These are phyloP conservation scores for Crithidia mellificae DNA, from an alignment of 208 protist genomes.

Conservation along the genomic window DNA sequence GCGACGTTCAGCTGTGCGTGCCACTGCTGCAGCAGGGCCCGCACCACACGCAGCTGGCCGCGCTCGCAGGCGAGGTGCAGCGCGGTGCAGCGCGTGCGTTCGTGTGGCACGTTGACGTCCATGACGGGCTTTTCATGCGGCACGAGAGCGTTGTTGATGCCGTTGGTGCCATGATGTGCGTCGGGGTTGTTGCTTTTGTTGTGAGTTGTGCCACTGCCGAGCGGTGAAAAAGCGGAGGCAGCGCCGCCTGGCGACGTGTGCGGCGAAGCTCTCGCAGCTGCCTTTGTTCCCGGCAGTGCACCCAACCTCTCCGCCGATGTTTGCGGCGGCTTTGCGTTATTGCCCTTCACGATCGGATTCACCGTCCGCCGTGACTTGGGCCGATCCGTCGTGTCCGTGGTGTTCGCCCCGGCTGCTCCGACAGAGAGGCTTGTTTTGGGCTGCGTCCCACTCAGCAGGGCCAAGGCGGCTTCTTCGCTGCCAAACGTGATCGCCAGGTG, in stretches of 20 bases:
- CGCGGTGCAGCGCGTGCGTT: conserved; percentile 63
- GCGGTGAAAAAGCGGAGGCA: neutral
- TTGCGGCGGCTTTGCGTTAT: neutral
- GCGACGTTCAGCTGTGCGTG: conserved; percentile 62
- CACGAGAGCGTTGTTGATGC: neutral
- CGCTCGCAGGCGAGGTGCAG: conserved; percentile 83
- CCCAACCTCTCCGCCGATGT: neutral
- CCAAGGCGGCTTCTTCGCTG: conserved; percentile 58
- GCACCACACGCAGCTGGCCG: conserved; percentile 55
- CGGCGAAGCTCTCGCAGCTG: neutral
- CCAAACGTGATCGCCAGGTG: conserved; percentile 71
- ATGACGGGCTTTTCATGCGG: conserved; percentile 37
- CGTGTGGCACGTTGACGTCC: conserved; percentile 72
- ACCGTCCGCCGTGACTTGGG: neutral
- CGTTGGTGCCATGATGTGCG: neutral
- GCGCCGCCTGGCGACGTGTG: neutral
- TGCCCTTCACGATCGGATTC: neutral
- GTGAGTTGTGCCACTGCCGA: neutral
- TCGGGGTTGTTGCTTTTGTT: too few species aligned
- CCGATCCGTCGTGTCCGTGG: neutral
- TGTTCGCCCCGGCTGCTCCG: neutral
- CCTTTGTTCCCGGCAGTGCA: neutral
- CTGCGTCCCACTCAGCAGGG: conserved; percentile 46
- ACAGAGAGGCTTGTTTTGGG: conserved; percentile 11
- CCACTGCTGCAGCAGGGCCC: conserved; percentile 48